These are phyloP conservation scores for Xylariaceae sp. DNA, from an alignment of 2,329 filamentous ascomycete genomes.

Conservation along the genomic window DNA sequence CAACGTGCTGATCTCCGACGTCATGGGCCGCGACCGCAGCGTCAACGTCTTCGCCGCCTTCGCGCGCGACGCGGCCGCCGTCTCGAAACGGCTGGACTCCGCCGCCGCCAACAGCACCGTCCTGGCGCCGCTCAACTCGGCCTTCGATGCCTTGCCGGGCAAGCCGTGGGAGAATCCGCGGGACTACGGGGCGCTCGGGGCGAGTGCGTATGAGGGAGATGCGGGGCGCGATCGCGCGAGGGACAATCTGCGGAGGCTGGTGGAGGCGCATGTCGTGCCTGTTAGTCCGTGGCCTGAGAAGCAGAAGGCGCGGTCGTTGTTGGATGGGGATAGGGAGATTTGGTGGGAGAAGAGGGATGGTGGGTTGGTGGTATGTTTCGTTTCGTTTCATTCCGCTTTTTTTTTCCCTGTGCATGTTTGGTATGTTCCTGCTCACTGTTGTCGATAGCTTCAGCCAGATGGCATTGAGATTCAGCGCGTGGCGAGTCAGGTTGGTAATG, in stretches of 20 bases:
- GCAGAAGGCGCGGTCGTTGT: slow-evolving; percentile 60
- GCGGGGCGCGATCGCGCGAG: slow-evolving; percentile 71
- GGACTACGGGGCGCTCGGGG: slow-evolving; percentile 65
- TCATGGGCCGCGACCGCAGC: slow-evolving; percentile 70
- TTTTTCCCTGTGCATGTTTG: not conserved
- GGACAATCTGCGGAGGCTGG: slow-evolving; percentile 71
- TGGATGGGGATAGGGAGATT: slow-evolving; percentile 59
- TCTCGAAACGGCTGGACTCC: slow-evolving; percentile 65
- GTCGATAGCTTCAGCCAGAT: slow-evolving; percentile 65
- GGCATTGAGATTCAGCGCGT: slow-evolving; percentile 71
- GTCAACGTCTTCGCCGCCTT: slow-evolving; percentile 83
- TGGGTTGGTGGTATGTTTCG: slow-evolving; percentile 55
- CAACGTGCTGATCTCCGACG: slow-evolving; percentile 70
- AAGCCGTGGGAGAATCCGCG: slow-evolving; percentile 81
- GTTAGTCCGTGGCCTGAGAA: slow-evolving; percentile 68
- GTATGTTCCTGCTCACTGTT: not conserved
- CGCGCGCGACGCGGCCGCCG: slow-evolving; percentile 66
- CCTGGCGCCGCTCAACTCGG: slow-evolving; percentile 79
- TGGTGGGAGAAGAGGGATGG: slow-evolving; percentile 77
- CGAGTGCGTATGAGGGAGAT: slow-evolving; percentile 67
- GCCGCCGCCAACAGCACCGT: slow-evolving; percentile 68
- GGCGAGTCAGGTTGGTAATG: slow-evolving; percentile 74
- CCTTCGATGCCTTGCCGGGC: slow-evolving; percentile 67
- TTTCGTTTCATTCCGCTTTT: not conserved
- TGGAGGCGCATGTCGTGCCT: slow-evolving; percentile 77